Conservation (phyloP, 495 filamentous ascomycete genomes). For the Chaetomidium leptoderma region DNA sequence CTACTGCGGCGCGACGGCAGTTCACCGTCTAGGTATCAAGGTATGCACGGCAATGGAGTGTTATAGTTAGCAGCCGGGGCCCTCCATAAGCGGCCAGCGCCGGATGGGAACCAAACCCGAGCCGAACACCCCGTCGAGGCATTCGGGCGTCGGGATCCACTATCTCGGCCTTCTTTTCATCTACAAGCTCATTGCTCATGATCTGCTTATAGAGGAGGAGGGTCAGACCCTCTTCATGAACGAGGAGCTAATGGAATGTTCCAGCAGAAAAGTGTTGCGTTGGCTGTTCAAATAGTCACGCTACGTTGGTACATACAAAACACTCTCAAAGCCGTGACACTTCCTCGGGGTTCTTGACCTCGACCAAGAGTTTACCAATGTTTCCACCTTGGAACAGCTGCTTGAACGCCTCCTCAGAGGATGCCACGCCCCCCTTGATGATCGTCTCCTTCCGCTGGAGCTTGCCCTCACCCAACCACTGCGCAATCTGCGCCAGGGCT, state of each 20-base stretch:
- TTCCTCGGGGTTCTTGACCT: constrained; percentile 30
- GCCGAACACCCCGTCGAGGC: not conserved
- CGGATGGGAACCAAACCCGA: not conserved
- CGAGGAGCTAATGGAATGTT: too few species aligned
- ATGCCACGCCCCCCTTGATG: constrained; percentile 50
- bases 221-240: too few species aligned
- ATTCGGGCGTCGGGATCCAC: not conserved
- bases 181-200: too few species aligned
- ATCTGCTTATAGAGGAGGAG: too few species aligned
- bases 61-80: too few species aligned
- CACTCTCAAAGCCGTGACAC: constrained; percentile 17
- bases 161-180: too few species aligned
- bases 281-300: not conserved
- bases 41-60: too few species aligned
- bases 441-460: constrained; percentile 54
- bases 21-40: too few species aligned
- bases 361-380: constrained; percentile 41
- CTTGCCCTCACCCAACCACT: constrained; percentile 53
- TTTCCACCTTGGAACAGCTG: constrained; percentile 55
- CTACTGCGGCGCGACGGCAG: not conserved
- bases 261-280: too few species aligned
- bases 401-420: constrained; percentile 47
- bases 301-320: not conserved
- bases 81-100: too few species aligned
- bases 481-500: constrained; percentile 45